Base-by-base conservation (phyloP, 371 early-diverging fungal species). In the Mortierella sp. region DNA sequence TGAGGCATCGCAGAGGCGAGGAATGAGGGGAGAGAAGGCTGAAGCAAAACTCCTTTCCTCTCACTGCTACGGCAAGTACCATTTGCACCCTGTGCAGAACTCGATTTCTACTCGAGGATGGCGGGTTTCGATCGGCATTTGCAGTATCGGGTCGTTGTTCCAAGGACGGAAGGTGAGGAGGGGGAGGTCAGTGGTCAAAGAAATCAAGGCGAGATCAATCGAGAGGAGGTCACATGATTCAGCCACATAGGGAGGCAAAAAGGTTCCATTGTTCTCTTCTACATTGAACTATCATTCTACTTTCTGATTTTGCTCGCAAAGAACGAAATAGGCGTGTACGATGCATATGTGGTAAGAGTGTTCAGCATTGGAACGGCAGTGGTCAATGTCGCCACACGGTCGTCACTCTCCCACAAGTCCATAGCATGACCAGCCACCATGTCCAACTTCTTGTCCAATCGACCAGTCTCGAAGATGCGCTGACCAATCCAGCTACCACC, bases 1-100 rank as follows among this genome's bases (percentile, higher is more conserved):
- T n/a, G n/a, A n/a, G n/a, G n/a, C n/a, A n/a, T n/a, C n/a, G n/a
- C n/a, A n/a, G n/a, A n/a, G n/a, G n/a, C n/a, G n/a, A n/a, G n/a
- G n/a, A n/a, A n/a, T n/a, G n/a, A n/a, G n/a, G n/a, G n/a, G n/a
- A n/a, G n/a, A n/a, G n/a, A n/a, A n/a, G n/a, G n/a, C n/a, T n/a
- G n/a, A n/a, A n/a, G n/a, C n/a, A 34, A 43, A 0, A 16, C 25
- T 14, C 49, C 24, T 24, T 25, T 39, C 12, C 21, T 12, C 37
- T 13, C 25, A 13, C 21, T 29, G 37, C 8, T 14, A 40, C n/a
- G 2, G 14, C 39, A 34, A 46, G 12, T 72, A 71, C 81, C 81
- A 85, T 58, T 81, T 78, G 57, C 86, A 86, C 51, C 79, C 76
- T 12, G 80, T 83, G 62, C 86, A 86, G 59, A 79, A 86, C 54